Evolutionary conservation across 306 rosid species (phyloP).

Genomic region (Carpinus viminea): DNA sequence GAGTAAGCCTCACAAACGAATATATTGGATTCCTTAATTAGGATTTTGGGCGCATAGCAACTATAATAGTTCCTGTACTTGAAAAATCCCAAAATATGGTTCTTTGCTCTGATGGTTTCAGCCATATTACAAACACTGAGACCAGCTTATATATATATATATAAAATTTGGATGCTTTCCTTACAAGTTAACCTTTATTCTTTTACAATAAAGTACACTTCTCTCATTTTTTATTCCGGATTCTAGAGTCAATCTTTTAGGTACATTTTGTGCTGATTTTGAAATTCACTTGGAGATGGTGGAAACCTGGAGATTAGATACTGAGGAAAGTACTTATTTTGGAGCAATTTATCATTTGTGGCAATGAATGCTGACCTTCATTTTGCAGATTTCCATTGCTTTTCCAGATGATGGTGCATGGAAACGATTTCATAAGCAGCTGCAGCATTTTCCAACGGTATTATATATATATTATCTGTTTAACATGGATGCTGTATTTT

Average conservation of each 20-base stretch:
- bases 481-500: slow-evolving; percentile 22
- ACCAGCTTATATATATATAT: slow-evolving; percentile 2
- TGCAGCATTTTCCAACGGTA: slow-evolving; percentile 97
- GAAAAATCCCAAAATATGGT: neutral
- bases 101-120: slow-evolving; percentile 6
- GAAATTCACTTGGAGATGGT: neutral
- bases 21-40: neutral
- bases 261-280: neutral
- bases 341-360: slow-evolving; percentile 13
- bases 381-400: slow-evolving; percentile 74
- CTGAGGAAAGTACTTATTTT: slow-evolving; percentile 11
- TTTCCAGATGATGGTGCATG: slow-evolving; percentile 99
- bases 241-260: slow-evolving; percentile 9
- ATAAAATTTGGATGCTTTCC: slow-evolving; percentile 3
- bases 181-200: slow-evolving; percentile 1
- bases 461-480: slow-evolving; percentile 4
- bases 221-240: slow-evolving; percentile 2
- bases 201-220: slow-evolving; percentile 4
- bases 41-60: neutral
- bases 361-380: slow-evolving; percentile 6
- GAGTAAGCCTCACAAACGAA: neutral
- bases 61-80: neutral
- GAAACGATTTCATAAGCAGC: slow-evolving; percentile 93
- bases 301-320: slow-evolving; percentile 15
- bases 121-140: neutral